Evolutionary conservation across 2,329 filamentous ascomycete species (phyloP), one percentile per base, ranked within the genome.

Genomic region (Colletotrichum theobromicola): DNA sequence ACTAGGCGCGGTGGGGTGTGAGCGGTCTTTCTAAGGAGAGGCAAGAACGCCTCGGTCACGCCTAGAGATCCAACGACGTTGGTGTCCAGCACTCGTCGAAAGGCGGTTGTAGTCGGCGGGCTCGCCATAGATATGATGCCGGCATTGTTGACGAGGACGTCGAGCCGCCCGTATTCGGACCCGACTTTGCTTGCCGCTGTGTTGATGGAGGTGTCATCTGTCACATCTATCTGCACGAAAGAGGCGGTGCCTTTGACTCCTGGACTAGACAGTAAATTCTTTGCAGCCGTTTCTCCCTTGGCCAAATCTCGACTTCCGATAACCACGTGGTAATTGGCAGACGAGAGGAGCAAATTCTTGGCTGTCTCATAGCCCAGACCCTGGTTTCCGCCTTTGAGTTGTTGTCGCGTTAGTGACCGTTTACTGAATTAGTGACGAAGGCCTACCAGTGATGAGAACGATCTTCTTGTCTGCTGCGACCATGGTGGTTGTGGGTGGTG

Each of bases 61-160:
- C 75, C 67, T 0, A 78, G 81, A 7, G 79, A 69, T 7, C 82
- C 82, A 8, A 82, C 67, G 7, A 82, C 78, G 24, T 89, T 88
- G 5, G 53, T 68, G 4, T 68, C 53, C 24, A 68, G 65, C 16
- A 60, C 34, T 35, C 30, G 18, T 18, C 65, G 53, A 26, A 68
- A 60, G 3, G 50, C 65, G 5, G 30, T n/a, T 4, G 65, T 60
- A 9, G 32, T 60, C 7, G 65, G 50, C 6, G 81, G 80, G 12
- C 81, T 78, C 1, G 53, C 53, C 28, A 78, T 57, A 1, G 75
- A 50, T 16, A 37, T 32, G 21, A 83, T 78, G 13, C 74, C 81
- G 5, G 83, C 83, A 37, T 84, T 84, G 75, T 84, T 83, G 75
- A 84, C 65, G 3, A 84, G 81, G 7, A 82, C 79, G 62, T 84